Conservation (phyloP, 768 basidiomycete species). For the Tulasnella sp. region DNA sequence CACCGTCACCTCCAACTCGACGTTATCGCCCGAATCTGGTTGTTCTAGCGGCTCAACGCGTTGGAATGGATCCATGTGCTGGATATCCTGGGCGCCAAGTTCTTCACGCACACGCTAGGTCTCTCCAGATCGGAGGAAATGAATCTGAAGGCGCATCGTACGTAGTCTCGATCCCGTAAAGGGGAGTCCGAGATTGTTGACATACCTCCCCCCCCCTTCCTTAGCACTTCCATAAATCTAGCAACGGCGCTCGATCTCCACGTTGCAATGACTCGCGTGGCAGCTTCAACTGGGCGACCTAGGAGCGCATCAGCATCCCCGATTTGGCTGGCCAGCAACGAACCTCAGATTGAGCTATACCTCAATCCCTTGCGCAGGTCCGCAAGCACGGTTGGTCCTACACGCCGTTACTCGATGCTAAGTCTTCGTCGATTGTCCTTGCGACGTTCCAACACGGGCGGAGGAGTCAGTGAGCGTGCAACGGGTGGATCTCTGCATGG, state of each 20-base stretch:
- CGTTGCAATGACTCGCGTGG: neutral
- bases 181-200: neutral
- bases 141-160: neutral
- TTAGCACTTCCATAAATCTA: neutral
- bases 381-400: neutral
- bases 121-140: neutral
- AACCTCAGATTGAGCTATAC: neutral
- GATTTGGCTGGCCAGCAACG: neutral
- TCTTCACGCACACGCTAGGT: neutral
- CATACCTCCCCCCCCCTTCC: neutral
- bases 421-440: neutral
- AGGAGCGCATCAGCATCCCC: neutral
- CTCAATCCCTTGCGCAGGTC: constrained; percentile 12
- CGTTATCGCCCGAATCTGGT: neutral
- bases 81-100: constrained; percentile 7
- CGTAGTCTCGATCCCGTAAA: neutral
- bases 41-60: neutral
- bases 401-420: neutral
- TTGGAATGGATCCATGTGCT: neutral
- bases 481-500: neutral
- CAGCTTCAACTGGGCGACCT: neutral
- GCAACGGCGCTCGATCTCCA: neutral
- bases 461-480: neutral
- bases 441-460: neutral
- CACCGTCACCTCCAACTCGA: neutral